phyloP scores from a whole-genome alignment of 345 rosid species.

The Pistacia vera region DNA sequence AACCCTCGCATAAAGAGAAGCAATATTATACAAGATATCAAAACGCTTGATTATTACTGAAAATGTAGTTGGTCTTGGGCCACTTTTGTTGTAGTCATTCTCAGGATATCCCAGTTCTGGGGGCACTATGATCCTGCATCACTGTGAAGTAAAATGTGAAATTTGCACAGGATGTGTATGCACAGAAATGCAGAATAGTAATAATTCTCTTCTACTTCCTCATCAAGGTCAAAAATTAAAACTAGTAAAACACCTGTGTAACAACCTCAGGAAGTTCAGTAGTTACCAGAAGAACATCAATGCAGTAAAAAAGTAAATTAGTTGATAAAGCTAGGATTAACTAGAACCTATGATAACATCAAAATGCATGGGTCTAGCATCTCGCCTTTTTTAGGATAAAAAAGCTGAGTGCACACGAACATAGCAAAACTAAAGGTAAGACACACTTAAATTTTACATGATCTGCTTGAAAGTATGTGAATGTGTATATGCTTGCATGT shows the following conservation, averaged over 20 bases:
- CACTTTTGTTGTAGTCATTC: constrained; percentile 81
- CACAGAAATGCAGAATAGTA: neutral
- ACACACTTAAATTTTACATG: neutral
- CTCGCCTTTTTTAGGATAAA: too few species aligned
- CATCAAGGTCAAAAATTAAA: neutral
- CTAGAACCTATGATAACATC: neutral
- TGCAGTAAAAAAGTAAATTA: neutral
- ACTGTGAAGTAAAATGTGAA: constrained; percentile 43
- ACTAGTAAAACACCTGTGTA: neutral
- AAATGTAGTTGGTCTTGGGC: constrained; percentile 83
- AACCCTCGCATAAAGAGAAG: neutral
- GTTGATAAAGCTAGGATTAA: neutral
- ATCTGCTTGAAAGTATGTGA: neutral
- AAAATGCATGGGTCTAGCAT: neutral
- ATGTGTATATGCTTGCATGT: neutral
- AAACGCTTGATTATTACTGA: constrained; percentile 52
- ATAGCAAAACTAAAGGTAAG: neutral
- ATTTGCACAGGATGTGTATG: constrained; percentile 19
- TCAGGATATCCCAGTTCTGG: constrained; percentile 96
- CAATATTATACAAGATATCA: neutral
- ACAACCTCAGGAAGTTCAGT: neutral
- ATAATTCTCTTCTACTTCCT: neutral
- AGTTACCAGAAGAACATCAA: neutral
- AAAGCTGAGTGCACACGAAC: neutral
- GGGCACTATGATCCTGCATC: constrained; percentile 91